Percentiles rank a stretch among this genome's conserved stretches.
phyloP scores from a whole-genome alignment of 2,329 filamentous ascomycete genomes.

The Nigrograna mackinnonii region DNA sequence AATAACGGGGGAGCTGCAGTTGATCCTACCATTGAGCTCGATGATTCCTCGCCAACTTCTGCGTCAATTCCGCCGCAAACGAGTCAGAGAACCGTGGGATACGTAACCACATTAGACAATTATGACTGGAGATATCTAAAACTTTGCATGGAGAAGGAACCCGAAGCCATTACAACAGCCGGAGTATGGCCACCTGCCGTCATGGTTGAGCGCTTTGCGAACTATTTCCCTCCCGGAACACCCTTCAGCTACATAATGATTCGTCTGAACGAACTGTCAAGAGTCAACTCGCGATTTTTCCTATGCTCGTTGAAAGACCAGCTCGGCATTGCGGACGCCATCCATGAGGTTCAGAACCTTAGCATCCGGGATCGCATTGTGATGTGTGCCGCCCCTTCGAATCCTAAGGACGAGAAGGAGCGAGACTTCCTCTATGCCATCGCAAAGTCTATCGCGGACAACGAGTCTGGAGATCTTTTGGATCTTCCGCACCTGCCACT shows the following conservation, averaged over 20 bases:
- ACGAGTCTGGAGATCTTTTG: constrained; percentile 68
- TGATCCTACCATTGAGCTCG: constrained; percentile 20
- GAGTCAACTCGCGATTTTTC: constrained; percentile 68
- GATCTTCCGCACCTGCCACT: constrained; percentile 75
- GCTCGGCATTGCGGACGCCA: constrained; percentile 70
- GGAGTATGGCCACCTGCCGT: constrained; percentile 73
- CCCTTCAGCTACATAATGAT: constrained; percentile 83
- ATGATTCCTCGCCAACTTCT: constrained; percentile 12
- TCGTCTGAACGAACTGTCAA: constrained; percentile 71
- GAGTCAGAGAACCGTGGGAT: constrained; percentile 56
- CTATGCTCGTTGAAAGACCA: constrained; percentile 68
- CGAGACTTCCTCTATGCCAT: constrained; percentile 62
- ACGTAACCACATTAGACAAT: constrained; percentile 77
- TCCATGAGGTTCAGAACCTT: constrained; percentile 71
- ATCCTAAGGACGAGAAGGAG: constrained; percentile 53
- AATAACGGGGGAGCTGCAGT: constrained; percentile 4
- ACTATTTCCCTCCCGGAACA: constrained; percentile 78
- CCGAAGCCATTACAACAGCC: constrained; percentile 69
- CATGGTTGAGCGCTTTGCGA: constrained; percentile 74
- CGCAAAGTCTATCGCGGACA: constrained; percentile 70
- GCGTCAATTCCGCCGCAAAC: constrained; percentile 6
- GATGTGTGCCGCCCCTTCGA: constrained; percentile 72
- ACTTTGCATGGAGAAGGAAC: constrained; percentile 64
- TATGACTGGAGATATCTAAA: constrained; percentile 68
- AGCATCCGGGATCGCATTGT: constrained; percentile 74